Evolutionary conservation across 352 stramenopile species (phyloP).

Genomic region (Pseudoperonospora humuli): DNA sequence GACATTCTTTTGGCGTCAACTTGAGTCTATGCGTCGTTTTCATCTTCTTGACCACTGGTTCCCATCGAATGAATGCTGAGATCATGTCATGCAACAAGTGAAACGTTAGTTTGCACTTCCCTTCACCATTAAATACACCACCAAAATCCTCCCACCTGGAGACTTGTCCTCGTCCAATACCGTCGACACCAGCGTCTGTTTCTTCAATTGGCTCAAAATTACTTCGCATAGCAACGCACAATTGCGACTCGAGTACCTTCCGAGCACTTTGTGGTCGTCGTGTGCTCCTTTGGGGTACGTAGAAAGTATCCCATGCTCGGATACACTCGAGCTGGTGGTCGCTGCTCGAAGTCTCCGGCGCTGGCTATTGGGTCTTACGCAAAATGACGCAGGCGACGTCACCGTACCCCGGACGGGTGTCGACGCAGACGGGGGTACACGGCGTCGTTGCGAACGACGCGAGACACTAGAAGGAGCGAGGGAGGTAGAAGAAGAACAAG

Average conservation of each 20-base stretch:
- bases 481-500: neutral
- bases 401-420: constrained; percentile 1
- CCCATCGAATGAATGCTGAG: constrained; percentile 39
- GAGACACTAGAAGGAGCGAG: neutral
- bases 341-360: constrained; percentile 11
- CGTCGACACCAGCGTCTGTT: constrained; percentile 28
- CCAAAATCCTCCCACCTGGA: constrained; percentile 17
- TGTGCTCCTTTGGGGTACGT: constrained; percentile 1
- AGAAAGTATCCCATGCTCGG: neutral
- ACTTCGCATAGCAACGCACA: constrained; percentile 50
- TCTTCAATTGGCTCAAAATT: constrained; percentile 44
- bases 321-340: constrained; percentile 1
- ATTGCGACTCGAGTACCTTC: constrained; percentile 38
- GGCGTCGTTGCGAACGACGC: constrained; percentile 23
- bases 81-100: neutral
- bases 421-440: constrained; percentile 3
- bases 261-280: constrained; percentile 29
- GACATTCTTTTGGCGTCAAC: constrained; percentile 34
- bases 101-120: constrained; percentile 2
- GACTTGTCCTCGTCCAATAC: constrained; percentile 38
- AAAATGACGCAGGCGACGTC: constrained; percentile 2
- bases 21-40: constrained; percentile 27
- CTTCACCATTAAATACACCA: neutral
- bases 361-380: constrained; percentile 5
- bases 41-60: constrained; percentile 33